Conservation (phyloP, 306 rosid genomes). For the Cicer chorassanicum region DNA sequence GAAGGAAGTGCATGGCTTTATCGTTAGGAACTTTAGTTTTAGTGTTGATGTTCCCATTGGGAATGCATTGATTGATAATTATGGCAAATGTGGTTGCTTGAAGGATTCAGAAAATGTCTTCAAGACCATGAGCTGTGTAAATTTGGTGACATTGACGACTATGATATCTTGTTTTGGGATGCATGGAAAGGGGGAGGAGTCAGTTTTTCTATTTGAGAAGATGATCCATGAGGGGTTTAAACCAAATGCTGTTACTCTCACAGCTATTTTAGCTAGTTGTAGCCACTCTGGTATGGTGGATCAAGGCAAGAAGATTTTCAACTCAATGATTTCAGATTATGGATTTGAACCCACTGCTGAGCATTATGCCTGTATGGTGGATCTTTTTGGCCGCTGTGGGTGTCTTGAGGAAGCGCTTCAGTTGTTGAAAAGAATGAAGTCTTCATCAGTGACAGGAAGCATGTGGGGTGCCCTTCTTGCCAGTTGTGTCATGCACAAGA, state of each 20-base stretch:
- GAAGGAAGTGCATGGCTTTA: conserved; percentile 65
- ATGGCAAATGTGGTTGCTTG: conserved; percentile 71
- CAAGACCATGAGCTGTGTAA: conserved; percentile 45
- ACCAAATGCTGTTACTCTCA: conserved; percentile 66
- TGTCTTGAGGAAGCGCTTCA: conserved; percentile 63
- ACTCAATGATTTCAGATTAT: conserved; percentile 50
- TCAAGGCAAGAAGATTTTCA: conserved; percentile 66
- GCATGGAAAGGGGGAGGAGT: conserved; percentile 74
- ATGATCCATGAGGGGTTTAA: conserved; percentile 54
- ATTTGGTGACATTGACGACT: conserved; percentile 72
- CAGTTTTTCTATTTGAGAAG: conserved; percentile 56
- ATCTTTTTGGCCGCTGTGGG: conserved; percentile 72
- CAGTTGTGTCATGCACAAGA: conserved; percentile 68
- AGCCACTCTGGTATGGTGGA: conserved; percentile 67
- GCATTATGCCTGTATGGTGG: conserved; percentile 78
- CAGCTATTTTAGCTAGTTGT: conserved; percentile 69
- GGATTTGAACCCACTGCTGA: conserved; percentile 62
- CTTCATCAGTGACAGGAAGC: conserved; percentile 51
- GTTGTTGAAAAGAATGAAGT: conserved; percentile 51
- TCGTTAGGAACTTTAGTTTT: conserved; percentile 48
- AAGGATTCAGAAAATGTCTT: conserved; percentile 61
- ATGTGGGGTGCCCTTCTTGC: conserved; percentile 86
- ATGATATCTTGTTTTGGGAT: conserved; percentile 73
- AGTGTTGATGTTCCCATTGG: conserved; percentile 56
- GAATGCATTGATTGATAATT: conserved; percentile 74